Percentiles rank a stretch among this genome's conserved stretches.
Conservation (phyloP, 768 basidiomycete species). For the Termitomyces sp. region DNA sequence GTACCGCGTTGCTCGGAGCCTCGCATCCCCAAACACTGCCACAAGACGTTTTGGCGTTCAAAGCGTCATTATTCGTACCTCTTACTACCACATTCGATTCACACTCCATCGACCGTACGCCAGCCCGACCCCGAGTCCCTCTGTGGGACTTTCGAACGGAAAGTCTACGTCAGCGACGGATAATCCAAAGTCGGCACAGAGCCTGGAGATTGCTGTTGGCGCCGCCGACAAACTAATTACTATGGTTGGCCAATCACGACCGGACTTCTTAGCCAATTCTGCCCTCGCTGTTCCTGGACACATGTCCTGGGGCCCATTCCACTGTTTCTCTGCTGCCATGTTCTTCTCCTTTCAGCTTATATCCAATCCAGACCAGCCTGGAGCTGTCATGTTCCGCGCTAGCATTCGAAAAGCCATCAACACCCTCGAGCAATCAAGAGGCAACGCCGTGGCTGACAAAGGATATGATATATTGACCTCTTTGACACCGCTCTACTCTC, state of each 20-base stretch:
- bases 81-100: constrained; percentile 81
- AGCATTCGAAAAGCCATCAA: constrained; percentile 68
- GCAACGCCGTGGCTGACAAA: constrained; percentile 69
- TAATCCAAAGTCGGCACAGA: constrained; percentile 47
- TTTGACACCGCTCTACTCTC: constrained; percentile 69
- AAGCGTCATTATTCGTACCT: constrained; percentile 74
- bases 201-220: constrained; percentile 69
- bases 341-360: constrained; percentile 91
- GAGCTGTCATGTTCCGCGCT: constrained; percentile 70
- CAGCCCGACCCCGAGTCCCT: constrained; percentile 28
- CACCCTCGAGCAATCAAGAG: constrained; percentile 63
- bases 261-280: constrained; percentile 69
- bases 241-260: constrained; percentile 71
- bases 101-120: constrained; percentile 81
- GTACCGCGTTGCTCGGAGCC: constrained; percentile 65
- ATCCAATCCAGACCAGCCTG: constrained; percentile 75
- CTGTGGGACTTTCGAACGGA: constrained; percentile 15
- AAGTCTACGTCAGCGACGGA: constrained; percentile 30
- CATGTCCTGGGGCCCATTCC: constrained; percentile 82
- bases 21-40: constrained; percentile 59
- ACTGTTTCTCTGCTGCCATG: constrained; percentile 84
- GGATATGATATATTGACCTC: constrained; percentile 67
- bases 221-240: constrained; percentile 78
- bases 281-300: constrained; percentile 75
- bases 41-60: constrained; percentile 72